Evolutionary conservation across 345 rosid genomes (phyloP), one percentile per base, ranked within the genome.

Genomic region (Noccaea caerulescens): DNA sequence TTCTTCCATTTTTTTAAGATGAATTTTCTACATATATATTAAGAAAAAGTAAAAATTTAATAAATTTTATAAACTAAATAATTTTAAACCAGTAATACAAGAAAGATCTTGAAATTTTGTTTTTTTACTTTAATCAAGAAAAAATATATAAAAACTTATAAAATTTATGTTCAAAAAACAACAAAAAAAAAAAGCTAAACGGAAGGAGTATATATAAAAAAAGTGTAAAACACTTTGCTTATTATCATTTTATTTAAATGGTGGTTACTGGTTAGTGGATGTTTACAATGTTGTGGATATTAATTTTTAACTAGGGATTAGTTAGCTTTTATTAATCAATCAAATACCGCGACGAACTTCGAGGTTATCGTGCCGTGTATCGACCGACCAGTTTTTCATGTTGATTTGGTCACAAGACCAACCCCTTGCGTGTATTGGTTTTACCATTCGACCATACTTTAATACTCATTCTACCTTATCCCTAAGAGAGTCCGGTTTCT

Each of bases 321-420:
- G 60, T 50, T 71, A 60, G 20, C 41, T 30, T 58, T 8, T 9
- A 25, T 61, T 18, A 60, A 52, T 20, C 16, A 20, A 42, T 8
- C 10, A n/a, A 44, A 62, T 32, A 34, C 14, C 13, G 47, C 63
- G 47, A 63, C 63, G 47, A 34, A 23, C 7, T 10, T n/a, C 3
- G 39, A 72, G 63, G 37, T 36, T 44, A 54, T 53, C 10, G 3
- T 72, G 63, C 63, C 23, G 70, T 63, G 63, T 7, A 72, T 49
- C 76, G 45, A 53, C 76, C 76, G 76, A 62, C 63, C 69, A 43
- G 4, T 32, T 12, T 6, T 43, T 53, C 46, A 23, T 23, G 27
- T 52, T 72, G 63, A 63, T 62, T 53, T 62, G 45, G 69, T 72
- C 63, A 43, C 5, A 20, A 61, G 11, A 71, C 69, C 68, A 62